Evolutionary conservation across 345 rosid species (phyloP), one percentile per base, ranked within the genome.

Genomic region (Sonneratia caseolaris): DNA sequence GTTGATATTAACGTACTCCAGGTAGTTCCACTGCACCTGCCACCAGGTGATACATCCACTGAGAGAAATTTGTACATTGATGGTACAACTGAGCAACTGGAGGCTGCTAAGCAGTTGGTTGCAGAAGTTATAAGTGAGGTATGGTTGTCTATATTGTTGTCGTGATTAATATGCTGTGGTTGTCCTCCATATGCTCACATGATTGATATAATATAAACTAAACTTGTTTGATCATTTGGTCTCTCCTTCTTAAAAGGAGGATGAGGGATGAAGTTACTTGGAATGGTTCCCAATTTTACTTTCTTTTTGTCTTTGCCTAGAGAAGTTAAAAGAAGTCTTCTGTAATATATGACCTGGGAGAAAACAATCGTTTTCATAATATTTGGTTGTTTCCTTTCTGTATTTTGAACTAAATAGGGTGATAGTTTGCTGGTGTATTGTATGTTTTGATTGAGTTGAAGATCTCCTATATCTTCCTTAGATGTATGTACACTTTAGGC

Each of bases 81-180:
- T 84, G 99, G 99, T 71, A 87, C 91, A 11, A 80, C 67, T 70
- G 99, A 96, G 62, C 98, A 96, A 86, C 84, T 96, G 74, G 97
- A 91, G 79, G 80, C 70, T 81, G 99, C 98, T 37, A 96, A 88
- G 81, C 91, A 85, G 70, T 84, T 96, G 89, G 87, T 96, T 80
- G 82, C 82, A 80, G 99, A 96, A 82, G 96, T 89, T 73, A 91
- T 80, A 79, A 96, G 96, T 77, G 98, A 96, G 99, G 99, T 96
- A 96, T 87, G 80, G 76, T 74, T 70, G 73, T n/a, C 49, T 76
- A 75, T 77, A 47, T 77, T 79, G 37, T 24, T 80, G 71, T 53
- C 81, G 69, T 37, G 72, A 68, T 69, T 38, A 74, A 38, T 84
- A 74, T 70, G 72, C 71, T 40, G 51, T 67, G 42, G 47, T 48